phyloP scores from a whole-genome alignment of 1,139 yeast species.

The Scheffersomyces illinoinensis region DNA sequence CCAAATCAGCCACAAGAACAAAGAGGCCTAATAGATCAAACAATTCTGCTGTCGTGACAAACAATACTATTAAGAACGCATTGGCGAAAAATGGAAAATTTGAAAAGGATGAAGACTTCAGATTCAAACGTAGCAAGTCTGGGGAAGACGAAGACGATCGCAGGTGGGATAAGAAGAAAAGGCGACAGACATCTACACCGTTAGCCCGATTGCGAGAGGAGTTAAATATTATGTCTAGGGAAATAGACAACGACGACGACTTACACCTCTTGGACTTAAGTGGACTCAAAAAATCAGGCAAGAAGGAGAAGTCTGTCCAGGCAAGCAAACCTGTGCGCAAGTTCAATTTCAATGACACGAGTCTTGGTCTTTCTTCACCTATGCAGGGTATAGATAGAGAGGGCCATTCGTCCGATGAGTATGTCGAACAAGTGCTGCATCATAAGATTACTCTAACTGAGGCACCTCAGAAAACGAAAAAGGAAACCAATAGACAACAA shows the following conservation, averaged over 20 bases:
- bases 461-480: slow-evolving; percentile 29
- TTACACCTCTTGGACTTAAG: slow-evolving; percentile 7
- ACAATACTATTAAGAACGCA: no score
- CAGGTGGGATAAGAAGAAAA: slow-evolving; percentile 13
- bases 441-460: slow-evolving; percentile 24
- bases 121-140: slow-evolving; percentile 36
- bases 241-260: slow-evolving; percentile 7
- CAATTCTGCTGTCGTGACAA: neutral
- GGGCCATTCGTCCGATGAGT: slow-evolving; percentile 21
- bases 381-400: slow-evolving; percentile 10
- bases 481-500: slow-evolving; percentile 2
- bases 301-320: neutral
- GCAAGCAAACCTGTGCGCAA: neutral
- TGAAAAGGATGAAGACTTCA: slow-evolving; percentile 50
- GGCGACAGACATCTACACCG: slow-evolving; percentile 26
- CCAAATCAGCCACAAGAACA: neutral
- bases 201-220: slow-evolving; percentile 26
- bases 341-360: slow-evolving; percentile 13
- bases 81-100: slow-evolving; percentile 10
- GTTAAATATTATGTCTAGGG: slow-evolving; percentile 11
- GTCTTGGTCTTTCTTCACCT: slow-evolving; percentile 26
- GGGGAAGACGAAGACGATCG: slow-evolving; percentile 10
- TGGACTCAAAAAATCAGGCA: slow-evolving; percentile 1
- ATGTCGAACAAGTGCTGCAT: slow-evolving; percentile 33
- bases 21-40: neutral